Base-by-base conservation (phyloP, 495 filamentous ascomycete species). In the Penicillium dipodomyicola region DNA sequence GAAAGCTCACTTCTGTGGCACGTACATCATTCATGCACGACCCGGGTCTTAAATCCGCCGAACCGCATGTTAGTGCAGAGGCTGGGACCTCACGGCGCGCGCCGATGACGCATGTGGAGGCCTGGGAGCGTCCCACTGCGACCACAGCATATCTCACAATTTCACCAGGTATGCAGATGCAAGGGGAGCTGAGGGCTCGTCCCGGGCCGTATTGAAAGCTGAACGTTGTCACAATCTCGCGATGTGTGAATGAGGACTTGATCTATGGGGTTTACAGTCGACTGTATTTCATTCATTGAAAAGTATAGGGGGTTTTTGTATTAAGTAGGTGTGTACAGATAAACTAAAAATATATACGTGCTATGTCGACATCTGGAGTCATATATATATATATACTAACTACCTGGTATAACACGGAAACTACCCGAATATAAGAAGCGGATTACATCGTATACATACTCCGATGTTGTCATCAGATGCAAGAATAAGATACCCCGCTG, bases 21-120 rank as follows among this genome's bases (percentile, higher is more conserved):
- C 49, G 48, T 59, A 61, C 29, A 43, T 45, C 32, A 17, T 33
- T 33, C 30, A 51, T 15, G 59, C 50, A 43, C 39, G 19, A 35
- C 29, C 22, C 56, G 59, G 62, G 22, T 39, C n/a, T 60, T 11
- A 43, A 11, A 49, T 50, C 62, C 62, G 50, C 60, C 58, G 56
- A 64, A 58, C 63, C 63, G 62, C 44, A 25, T 41, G 27, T 23
- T 46, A 37, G 35, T 11, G 52, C 46, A n/a, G 54, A 58, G 50
- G 48, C 49, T 33, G 51, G 59, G 54, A 44, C 50, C 49, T 42
- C 22, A 54, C 48, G 56, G 57, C 33, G 32, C 56, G 37, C 47
- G 59, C 58, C 56, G 37, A 68, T 68, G 65, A 68, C 65, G 65
- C 65, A 68, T 48, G 62, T 65, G 65, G 65, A 57, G 63, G 59